Evolutionary conservation across 2,329 filamentous ascomycete genomes (phyloP), one percentile per base, ranked within the genome.

Genomic region (Dactylonectria macrodidyma): DNA sequence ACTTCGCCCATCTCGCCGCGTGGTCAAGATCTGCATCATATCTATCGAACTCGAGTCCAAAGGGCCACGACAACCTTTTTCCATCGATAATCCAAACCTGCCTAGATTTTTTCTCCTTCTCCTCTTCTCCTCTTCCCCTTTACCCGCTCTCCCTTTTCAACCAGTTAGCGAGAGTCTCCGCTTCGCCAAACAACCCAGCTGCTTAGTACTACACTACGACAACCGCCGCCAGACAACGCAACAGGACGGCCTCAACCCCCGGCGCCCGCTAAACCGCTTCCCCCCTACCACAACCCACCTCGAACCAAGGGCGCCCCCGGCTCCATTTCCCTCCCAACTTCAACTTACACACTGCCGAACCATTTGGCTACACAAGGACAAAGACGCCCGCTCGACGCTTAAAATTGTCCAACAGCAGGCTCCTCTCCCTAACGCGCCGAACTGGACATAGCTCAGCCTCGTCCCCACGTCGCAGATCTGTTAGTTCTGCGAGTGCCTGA

Each of bases 381-480:
- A 22, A 24, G 22, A 59, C 61, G 57, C 61, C 56, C 56, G 52
- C 51, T 47, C 19, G 56, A 73, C 61, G 64, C 64, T 69, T 67
- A 63, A 65, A 59, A 71, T 68, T 70, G 62, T 59, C 67, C 69
- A 57, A 67, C 66, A 75, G 65, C 68, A 50, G 44, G 44, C 52
- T 22, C 72, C 67, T 68, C 67, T 30, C 65, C 56, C 73, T 66
- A 55, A 62, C 36, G 65, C 46, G 51, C 67, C 73, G 65, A 72
- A 72, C 59, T 57, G 67, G 60, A 71, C 54, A 73, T 71, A 69
- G 73, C 68, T 71, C 73, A 69, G 68, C 71, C 68, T 71, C 61
- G 67, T 73, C 71, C 62, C 74, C 74, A 74, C 74, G 74, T 52
- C 65, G 71, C 71, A 72, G 70, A 75, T 72, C 73, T 71, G 59